Evolutionary conservation across 345 rosid species (phyloP), one percentile per base, ranked within the genome.

Genomic region (Erysimum cheiranthoides): DNA sequence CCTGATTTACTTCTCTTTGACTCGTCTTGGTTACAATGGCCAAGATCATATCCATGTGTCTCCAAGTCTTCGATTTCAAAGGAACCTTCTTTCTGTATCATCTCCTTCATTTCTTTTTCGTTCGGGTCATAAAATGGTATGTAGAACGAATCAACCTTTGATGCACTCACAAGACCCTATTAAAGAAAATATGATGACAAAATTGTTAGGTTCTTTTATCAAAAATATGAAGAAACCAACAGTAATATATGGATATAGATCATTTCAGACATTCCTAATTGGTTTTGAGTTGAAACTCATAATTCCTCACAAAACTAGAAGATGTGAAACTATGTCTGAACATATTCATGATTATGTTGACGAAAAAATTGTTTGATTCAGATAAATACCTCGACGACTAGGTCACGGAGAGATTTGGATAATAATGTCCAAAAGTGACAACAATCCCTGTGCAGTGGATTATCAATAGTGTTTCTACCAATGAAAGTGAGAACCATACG

Each of bases 131-230:
- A 84, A 11, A 21, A 8, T 1, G 84, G 87, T 34, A 80, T 5
- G 64, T 82, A 57, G 77, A 84, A 85, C 4, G 85, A 74, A 43
- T 75, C 77, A 64, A 82, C 39, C n/a, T 80, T 73, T 0, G 16
- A 63, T 18, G 77, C 82, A 65, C 80, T 77, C 30, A 84, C 70
- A 11, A 32, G 17, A 27, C 85, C 89, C 85, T 83, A n/a, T 34
- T 17, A 5, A 8, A 66, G 0, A 17, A 14, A 2, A 28, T 10
- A 8, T 25, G 51, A 63, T 42, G 39, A 28, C 27, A 10, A 21
- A 21, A 17, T 49, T 17, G 53, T 49, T 49, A 17, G 53, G 10
- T 17, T 18, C 5, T 17, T 27, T 17, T 10, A 49, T 17, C 11
- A 4, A 0, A 17, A 17, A 11, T 17, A 17, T 49, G 11, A 17